Percentiles rank a stretch among this genome's conserved stretches.
Conservation (phyloP, 208 protist species). For the Crithidia fasciculata region DNA sequence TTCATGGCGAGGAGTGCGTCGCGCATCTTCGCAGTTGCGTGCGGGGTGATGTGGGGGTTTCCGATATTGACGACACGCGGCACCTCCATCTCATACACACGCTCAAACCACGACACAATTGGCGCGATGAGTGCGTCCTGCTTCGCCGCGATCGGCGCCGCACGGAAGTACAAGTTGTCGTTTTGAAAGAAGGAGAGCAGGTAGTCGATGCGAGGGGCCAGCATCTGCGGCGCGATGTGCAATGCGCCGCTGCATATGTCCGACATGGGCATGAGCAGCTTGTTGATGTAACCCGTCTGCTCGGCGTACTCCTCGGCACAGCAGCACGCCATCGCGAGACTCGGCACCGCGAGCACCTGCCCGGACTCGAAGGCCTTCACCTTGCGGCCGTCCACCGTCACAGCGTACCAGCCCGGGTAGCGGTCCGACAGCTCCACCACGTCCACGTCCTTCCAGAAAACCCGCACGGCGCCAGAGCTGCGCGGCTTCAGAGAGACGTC, state of each 20-base stretch:
- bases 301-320: slow-evolving; percentile 89
- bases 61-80: slow-evolving; percentile 89
- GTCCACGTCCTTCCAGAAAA: slow-evolving; percentile 91
- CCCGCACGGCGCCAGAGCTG: slow-evolving; percentile 62
- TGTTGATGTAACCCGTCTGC: slow-evolving; percentile 86
- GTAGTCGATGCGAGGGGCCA: slow-evolving; percentile 89
- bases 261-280: slow-evolving; percentile 90
- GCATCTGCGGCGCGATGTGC: slow-evolving; percentile 87
- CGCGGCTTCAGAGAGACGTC: slow-evolving; percentile 85
- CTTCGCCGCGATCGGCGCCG: slow-evolving; percentile 63
- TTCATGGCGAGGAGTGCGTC: slow-evolving; percentile 75
- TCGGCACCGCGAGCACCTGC: slow-evolving; percentile 78
- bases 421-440: slow-evolving; percentile 59
- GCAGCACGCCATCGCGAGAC: slow-evolving; percentile 82
- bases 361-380: slow-evolving; percentile 90
- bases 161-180: slow-evolving; percentile 93
- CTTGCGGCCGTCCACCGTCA: slow-evolving; percentile 86
- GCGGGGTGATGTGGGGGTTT: slow-evolving; percentile 69
- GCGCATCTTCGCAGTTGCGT: slow-evolving; percentile 60
- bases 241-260: slow-evolving; percentile 90
- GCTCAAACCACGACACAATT: slow-evolving; percentile 81
- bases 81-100: slow-evolving; percentile 72
- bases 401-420: slow-evolving; percentile 79
- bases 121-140: slow-evolving; percentile 83
- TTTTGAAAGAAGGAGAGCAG: slow-evolving; percentile 92